Evolutionary conservation across 768 basidiomycete species (phyloP).

Genomic region (Brasilioporus rufonigricans): DNA sequence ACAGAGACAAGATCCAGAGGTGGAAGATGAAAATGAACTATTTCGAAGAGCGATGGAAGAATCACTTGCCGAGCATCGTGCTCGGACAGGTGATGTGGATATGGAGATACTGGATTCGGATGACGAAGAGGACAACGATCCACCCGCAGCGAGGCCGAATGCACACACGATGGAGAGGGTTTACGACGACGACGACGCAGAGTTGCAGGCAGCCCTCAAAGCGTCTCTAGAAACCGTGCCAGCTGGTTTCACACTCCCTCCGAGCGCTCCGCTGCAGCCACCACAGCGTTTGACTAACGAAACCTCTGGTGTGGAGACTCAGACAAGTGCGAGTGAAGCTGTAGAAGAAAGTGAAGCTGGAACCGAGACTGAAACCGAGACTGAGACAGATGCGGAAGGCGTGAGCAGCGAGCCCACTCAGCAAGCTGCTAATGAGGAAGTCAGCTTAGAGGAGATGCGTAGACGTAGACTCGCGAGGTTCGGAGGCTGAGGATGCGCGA

Average conservation of each 20-base stretch:
- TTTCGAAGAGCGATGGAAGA: slow-evolving; percentile 42
- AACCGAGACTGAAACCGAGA: slow-evolving; percentile 37
- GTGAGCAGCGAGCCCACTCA: slow-evolving; percentile 1
- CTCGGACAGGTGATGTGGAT: slow-evolving; percentile 19
- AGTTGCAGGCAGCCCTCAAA: slow-evolving; percentile 82
- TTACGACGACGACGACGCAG: slow-evolving; percentile 85
- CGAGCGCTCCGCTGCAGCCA: slow-evolving; percentile 6
- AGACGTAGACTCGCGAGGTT: slow-evolving; percentile 63
- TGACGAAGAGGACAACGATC: slow-evolving; percentile 21
- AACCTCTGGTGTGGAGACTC: background rate
- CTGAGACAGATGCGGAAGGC: slow-evolving; percentile 33
- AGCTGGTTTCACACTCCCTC: slow-evolving; percentile 44
- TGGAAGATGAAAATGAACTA: slow-evolving; percentile 64
- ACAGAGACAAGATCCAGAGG: slow-evolving; percentile 27
- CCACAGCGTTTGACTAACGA: slow-evolving; percentile 18
- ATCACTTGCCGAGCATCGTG: slow-evolving; percentile 20
- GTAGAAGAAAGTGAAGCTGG: slow-evolving; percentile 22
- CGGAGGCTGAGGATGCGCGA: slow-evolving; percentile 38
- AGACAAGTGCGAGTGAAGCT: slow-evolving; percentile 6
- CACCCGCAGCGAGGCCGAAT: background rate
- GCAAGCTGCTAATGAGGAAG: slow-evolving; percentile 31
- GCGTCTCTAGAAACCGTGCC: slow-evolving; percentile 75
- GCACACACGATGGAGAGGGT: slow-evolving; percentile 37
- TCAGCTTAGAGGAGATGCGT: slow-evolving; percentile 66
- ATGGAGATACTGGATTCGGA: slow-evolving; percentile 17